A percentile compares a stretch with the other conserved stretches of the same genome.
These are phyloP conservation scores for Persicaria tinctoria DNA, from an alignment of 148 eudicot species.

Conservation along the genomic window DNA sequence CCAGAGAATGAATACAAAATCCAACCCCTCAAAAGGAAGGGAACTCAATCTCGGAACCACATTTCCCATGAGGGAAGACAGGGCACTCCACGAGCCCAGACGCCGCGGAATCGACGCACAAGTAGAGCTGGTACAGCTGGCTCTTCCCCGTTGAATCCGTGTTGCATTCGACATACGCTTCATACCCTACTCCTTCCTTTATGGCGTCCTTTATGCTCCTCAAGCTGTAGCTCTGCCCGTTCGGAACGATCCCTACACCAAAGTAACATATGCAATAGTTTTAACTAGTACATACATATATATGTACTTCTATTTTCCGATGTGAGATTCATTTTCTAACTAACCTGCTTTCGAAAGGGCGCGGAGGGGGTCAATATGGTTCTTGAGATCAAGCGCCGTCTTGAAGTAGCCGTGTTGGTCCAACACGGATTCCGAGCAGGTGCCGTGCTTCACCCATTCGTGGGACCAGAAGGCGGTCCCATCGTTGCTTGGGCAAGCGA, in stretches of 20 bases:
- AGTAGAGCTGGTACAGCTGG: constrained; percentile 47
- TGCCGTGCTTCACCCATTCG: constrained; percentile 58
- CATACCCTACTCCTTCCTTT: constrained; percentile 25
- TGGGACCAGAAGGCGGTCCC: constrained; percentile 46
- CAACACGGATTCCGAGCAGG: constrained; percentile 45
- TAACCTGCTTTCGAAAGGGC: constrained; percentile 33
- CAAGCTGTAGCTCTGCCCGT: constrained; percentile 32
- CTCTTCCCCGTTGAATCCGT: constrained; percentile 32
- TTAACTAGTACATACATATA: too few relatives aligned
- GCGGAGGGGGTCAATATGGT: constrained; percentile 25
- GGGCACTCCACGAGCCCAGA: constrained; percentile 40
- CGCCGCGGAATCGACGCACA: constrained; percentile 42
- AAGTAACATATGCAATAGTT: not conserved
- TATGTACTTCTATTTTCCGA: too few relatives aligned
- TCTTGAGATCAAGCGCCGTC: constrained; percentile 32
- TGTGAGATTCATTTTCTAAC: not conserved
- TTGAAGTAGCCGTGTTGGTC: constrained; percentile 38
- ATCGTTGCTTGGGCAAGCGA: constrained; percentile 46
- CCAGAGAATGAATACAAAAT: constrained; percentile 9
- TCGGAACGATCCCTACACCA: constrained; percentile 41
- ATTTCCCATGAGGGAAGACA: constrained; percentile 36
- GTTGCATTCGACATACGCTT: constrained; percentile 48
- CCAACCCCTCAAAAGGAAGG: constrained; percentile 9
- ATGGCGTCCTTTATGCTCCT: constrained; percentile 38
- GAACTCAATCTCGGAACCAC: constrained; percentile 34